Evolutionary conservation across 208 protist genomes (phyloP).

Genomic region (Tritrichomonas musculus): DNA sequence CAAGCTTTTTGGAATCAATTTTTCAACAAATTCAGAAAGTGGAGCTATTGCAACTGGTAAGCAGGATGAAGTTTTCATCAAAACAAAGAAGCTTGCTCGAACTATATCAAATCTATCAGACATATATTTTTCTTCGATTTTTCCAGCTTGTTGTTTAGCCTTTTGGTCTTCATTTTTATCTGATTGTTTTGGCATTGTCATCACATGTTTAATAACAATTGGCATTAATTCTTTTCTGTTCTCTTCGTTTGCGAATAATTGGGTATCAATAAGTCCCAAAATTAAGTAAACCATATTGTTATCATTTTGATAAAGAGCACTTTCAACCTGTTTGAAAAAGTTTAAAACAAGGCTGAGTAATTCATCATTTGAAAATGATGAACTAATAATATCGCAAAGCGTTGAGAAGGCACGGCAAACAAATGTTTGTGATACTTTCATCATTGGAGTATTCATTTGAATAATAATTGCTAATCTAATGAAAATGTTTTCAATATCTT

Average conservation of each 20-base stretch:
- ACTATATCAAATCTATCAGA: neutral
- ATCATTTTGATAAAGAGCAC: neutral
- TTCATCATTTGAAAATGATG: neutral
- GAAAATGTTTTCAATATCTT: neutral
- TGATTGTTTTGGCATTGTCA: too few relatives aligned
- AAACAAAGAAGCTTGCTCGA: neutral
- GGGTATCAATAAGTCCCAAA: neutral
- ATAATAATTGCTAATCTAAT: neutral
- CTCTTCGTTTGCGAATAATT: neutral
- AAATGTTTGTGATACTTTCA: neutral
- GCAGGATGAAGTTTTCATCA: neutral
- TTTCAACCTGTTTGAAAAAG: neutral
- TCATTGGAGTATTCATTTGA: neutral
- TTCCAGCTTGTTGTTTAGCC: too few relatives aligned
- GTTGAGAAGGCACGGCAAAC: neutral
- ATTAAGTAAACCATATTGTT: neutral
- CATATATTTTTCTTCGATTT: neutral
- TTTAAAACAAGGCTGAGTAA: neutral
- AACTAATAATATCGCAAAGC: neutral
- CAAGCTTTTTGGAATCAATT: neutral
- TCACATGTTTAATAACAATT: neutral
- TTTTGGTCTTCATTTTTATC: too few relatives aligned
- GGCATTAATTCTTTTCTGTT: neutral
- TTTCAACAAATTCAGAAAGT: neutral
- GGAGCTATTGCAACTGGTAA: neutral